A percentile compares a stretch with the other conserved stretches of the same genome.
Evolutionary conservation across 192 early-diverging fungal genomes (phyloP).

Genomic region (Mortierella hygrophila): DNA sequence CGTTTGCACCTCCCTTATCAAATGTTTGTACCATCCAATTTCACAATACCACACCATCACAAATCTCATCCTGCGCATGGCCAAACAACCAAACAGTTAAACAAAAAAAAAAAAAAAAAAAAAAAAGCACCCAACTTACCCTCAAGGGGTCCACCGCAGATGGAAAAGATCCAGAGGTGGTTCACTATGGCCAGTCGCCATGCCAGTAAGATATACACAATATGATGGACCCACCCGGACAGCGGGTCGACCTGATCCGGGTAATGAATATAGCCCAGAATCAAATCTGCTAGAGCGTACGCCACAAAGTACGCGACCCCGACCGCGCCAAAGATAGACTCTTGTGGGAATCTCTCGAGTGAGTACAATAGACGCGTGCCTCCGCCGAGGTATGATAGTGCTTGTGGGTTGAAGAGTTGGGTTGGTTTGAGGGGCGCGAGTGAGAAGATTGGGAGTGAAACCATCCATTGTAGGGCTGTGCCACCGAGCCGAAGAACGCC

Average conservation of each 20-base stretch:
- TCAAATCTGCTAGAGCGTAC: background rate
- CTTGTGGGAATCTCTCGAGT: conserved; percentile 7
- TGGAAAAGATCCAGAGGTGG: background rate
- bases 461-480: background rate
- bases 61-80: too few relatives aligned
- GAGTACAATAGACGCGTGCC: conserved; percentile 7
- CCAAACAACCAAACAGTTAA: background rate
- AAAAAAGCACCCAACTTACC: background rate
- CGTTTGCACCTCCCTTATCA: too few relatives aligned
- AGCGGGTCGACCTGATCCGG: background rate
- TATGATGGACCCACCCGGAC: conserved; percentile 17
- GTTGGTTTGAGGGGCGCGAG: conserved; percentile 2
- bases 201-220: background rate
- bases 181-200: background rate
- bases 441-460: conserved; percentile 14
- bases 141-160: conserved; percentile 7
- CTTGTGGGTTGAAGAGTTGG: background rate
- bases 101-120: background rate
- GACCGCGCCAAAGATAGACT: background rate
- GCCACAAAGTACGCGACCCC: conserved; percentile 8
- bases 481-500: background rate
- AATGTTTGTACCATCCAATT: too few relatives aligned
- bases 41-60: too few relatives aligned
- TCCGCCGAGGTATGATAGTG: background rate
- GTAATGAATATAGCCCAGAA: conserved; percentile 1